Conservation (phyloP, 257 asterid genomes). For the Eucommia ulmoides region DNA sequence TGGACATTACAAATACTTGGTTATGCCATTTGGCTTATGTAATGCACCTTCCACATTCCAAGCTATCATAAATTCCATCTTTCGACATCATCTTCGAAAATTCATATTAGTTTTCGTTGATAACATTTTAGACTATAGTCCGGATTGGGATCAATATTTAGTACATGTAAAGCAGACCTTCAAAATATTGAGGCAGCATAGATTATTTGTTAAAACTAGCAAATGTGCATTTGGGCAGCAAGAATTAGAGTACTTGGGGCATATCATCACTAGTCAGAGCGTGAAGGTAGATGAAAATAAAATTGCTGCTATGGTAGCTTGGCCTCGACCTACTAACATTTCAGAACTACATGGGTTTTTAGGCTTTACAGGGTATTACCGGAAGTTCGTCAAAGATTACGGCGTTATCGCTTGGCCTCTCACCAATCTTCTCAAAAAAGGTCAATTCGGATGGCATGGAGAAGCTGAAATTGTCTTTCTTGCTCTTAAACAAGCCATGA, state of each 20-base stretch:
- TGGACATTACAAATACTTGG: neutral
- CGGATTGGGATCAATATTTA: neutral
- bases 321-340: no score
- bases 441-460: no score
- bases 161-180: neutral
- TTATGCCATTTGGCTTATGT: neutral
- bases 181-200: neutral
- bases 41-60: conserved; percentile 2
- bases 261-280: no score
- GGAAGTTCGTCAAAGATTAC: no score
- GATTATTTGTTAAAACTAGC: neutral
- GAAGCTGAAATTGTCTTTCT: neutral
- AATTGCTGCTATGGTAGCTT: no score
- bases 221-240: no score
- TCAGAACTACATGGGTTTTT: no score
- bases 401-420: no score
- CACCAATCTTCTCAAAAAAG: no score
- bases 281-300: no score
- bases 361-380: no score
- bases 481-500: neutral
- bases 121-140: neutral
- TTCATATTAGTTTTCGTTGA: neutral
- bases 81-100: neutral
- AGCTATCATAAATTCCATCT: neutral
- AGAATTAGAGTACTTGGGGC: no score